A percentile compares a stretch with the other conserved stretches of the same genome.
These are phyloP conservation scores for Leccinum rimulosum DNA, from an alignment of 768 basidiomycete species.

Conservation along the genomic window DNA sequence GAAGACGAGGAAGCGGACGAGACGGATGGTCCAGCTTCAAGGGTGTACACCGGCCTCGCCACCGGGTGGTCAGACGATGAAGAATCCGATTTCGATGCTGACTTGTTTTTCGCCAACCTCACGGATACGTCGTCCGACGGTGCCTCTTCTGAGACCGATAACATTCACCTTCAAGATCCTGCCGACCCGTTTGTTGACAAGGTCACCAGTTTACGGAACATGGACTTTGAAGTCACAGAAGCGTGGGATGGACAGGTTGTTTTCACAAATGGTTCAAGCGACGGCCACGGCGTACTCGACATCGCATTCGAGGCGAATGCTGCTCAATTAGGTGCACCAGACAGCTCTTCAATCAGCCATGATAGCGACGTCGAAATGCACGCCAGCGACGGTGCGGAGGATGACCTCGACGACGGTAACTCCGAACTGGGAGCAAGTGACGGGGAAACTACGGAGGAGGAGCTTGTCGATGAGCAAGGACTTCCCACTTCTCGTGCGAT, in stretches of 20 bases:
- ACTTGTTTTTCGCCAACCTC: conserved; percentile 80
- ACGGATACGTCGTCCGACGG: conserved; percentile 50
- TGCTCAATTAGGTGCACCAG: conserved; percentile 48
- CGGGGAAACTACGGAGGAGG: conserved; percentile 81
- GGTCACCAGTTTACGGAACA: conserved; percentile 35
- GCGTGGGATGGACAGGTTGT: conserved; percentile 75
- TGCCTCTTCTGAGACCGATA: conserved; percentile 40
- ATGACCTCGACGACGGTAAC: conserved; percentile 41
- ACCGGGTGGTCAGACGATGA: conserved; percentile 80
- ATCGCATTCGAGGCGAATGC: conserved; percentile 69
- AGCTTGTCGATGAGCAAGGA: conserved; percentile 73
- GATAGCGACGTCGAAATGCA: conserved; percentile 51
- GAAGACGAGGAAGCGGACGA: conserved; percentile 47
- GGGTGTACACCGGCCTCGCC: conserved; percentile 59
- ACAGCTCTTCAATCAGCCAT: conserved; percentile 46
- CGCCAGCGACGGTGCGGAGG: conserved; percentile 35
- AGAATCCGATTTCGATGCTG: conserved; percentile 78
- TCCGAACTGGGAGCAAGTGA: conserved; percentile 53
- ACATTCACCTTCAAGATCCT: conserved; percentile 42
- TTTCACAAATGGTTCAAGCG: conserved; percentile 61
- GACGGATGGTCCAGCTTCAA: conserved; percentile 40
- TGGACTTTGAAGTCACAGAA: conserved; percentile 60
- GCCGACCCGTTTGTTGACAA: conserved; percentile 25
- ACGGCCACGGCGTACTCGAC: conserved; percentile 54
- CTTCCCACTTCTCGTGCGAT: conserved; percentile 76